Base-by-base conservation (phyloP, 2,329 filamentous ascomycete genomes). In the Colletotrichum theobromicola region DNA sequence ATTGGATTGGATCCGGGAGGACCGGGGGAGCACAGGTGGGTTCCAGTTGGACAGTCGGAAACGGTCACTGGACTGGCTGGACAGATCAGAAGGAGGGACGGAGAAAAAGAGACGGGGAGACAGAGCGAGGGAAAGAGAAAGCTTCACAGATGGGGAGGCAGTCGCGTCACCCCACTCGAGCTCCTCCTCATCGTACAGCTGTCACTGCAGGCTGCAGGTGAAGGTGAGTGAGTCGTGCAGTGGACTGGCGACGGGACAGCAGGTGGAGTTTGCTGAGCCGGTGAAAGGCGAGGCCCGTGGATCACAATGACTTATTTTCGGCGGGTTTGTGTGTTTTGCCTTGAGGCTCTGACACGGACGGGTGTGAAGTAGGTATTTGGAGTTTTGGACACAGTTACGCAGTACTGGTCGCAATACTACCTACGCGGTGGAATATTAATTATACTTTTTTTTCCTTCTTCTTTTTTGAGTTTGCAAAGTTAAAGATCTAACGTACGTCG, bases 161-260 rank as follows among this genome's bases (percentile, higher is more conserved):
- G 62, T 61, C 28, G 55, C 46, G 28, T 28, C 32, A 68, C 57
- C 26, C 30, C 62, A 60, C 62, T 26, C 30, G 32, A 30, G 37
- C 57, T 57, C 58, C 65, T 73, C 58, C 65, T 73, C 70, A 69
- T 58, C 46, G 69, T 53, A 70, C 66, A 58, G 32, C 58, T 70
- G 66, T 58, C 70, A 70, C 57, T 70, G 60, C 67, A 64, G 60
- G 42, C 42, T 50, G 42, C 42, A 50, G 42, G 42, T 50, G 42
- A 50, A 50, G 42, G 42, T 50, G 6, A 50, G 60, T 69, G 70
- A 67, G 69, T 72, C 69, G 69, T 35, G 63, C 26, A 9, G 57
- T 60, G 30, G 57, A 60, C 42, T 50, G 42, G 42, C 42, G n/a
- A 46, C 42, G 42, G 37, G 18, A 46, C 37, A 46, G 37, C 37